Percentiles rank a stretch among this genome's conserved stretches.
Conservation (phyloP, 2,329 filamentous ascomycete species). For the Penicillium oxalicum region DNA sequence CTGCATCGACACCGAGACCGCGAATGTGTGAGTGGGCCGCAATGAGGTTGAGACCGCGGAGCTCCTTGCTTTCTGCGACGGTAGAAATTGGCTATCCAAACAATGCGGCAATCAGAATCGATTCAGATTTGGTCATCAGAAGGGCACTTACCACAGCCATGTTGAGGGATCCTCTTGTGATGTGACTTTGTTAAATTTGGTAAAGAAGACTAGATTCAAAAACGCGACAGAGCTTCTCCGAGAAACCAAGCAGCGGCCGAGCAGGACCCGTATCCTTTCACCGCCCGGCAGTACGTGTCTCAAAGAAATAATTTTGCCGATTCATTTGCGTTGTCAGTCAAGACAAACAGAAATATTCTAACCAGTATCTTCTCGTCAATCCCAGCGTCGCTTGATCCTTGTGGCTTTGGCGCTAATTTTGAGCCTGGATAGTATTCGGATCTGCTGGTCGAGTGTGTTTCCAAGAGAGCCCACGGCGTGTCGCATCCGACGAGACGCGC, state of each 20-base stretch:
- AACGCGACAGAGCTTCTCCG: conserved; percentile 5
- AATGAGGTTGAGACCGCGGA: conserved; percentile 93
- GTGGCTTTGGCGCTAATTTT: no score
- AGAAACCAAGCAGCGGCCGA: conserved; percentile 8
- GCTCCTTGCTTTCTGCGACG: conserved; percentile 90
- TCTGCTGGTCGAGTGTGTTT: not conserved
- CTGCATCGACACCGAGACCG: conserved; percentile 85
- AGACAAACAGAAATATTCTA: no score
- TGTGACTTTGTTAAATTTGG: conserved; percentile 3
- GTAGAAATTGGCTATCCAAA: conserved; percentile 60
- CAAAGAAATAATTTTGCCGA: not conserved
- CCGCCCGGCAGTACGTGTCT: conserved; percentile 26
- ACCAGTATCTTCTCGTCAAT: no score
- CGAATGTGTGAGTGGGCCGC: conserved; percentile 97
- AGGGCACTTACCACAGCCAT: conserved; percentile 36
- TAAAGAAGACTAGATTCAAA: conserved; percentile 7
- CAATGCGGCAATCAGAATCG: conserved; percentile 4
- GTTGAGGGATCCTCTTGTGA: conserved; percentile 8
- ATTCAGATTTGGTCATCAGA: not conserved
- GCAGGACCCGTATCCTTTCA: conserved; percentile 4
- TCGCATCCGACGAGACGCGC: not conserved
- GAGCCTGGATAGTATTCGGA: no score
- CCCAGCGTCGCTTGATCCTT: no score
- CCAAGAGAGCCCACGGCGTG: not conserved
- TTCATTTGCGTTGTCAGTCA: not conserved